A percentile compares a stretch with the other conserved stretches of the same genome.
Conservation (phyloP, 495 filamentous ascomycete species). For the Penicillium cataractarum region DNA sequence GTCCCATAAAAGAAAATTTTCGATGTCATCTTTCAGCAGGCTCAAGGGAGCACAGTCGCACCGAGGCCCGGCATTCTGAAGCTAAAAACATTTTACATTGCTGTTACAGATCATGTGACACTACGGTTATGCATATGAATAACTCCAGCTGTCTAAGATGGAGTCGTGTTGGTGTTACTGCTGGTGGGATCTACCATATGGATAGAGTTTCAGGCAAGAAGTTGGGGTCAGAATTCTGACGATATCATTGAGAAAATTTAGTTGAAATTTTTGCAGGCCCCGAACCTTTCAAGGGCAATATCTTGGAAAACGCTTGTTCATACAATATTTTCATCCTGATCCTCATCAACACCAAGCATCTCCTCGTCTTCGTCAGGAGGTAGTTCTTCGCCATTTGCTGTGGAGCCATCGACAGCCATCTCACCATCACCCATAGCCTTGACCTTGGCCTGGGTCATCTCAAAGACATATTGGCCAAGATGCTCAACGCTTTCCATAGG, state of each 20-base stretch:
- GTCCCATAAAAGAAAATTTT: too few relatives aligned
- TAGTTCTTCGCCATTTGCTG: conserved; percentile 45
- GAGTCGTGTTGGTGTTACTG: too few relatives aligned
- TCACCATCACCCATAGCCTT: conserved; percentile 57
- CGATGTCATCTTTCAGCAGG: too few relatives aligned
- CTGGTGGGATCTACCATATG: too few relatives aligned
- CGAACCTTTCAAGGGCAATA: background rate
- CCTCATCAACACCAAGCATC: conserved; percentile 42
- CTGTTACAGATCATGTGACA: too few relatives aligned
- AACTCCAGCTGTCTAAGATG: too few relatives aligned
- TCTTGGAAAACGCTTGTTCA: conserved; percentile 20
- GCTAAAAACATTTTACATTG: too few relatives aligned
- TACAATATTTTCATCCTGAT: conserved; percentile 42
- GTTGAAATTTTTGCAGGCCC: background rate
- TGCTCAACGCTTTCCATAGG: conserved; percentile 93
- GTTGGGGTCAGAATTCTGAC: background rate
- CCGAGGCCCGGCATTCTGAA: too few relatives aligned
- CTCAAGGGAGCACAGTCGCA: too few relatives aligned
- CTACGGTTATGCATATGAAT: too few relatives aligned
- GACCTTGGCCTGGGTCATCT: conserved; percentile 90
- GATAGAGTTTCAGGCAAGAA: background rate
- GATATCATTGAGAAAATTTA: background rate
- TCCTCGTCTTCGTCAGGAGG: conserved; percentile 51
- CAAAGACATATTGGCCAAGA: conserved; percentile 93
- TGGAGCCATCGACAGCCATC: conserved; percentile 36